These are phyloP conservation scores for Fusarium gaditjirri DNA, from an alignment of 2,329 filamentous ascomycete species.

Conservation along the genomic window DNA sequence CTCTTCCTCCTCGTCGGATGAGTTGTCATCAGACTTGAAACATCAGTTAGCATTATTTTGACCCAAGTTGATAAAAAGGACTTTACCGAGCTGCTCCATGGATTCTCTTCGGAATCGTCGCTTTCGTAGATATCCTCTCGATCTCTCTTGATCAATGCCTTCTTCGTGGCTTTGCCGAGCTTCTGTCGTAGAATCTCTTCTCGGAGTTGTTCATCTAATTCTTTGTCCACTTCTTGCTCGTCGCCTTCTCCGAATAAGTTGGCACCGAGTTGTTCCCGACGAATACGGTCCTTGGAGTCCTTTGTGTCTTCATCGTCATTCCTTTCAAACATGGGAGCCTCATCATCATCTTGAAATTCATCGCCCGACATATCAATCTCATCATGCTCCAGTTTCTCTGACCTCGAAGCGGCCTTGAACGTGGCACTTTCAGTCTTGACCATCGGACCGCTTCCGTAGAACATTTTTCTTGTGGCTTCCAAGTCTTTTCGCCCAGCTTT, in stretches of 20 bases:
- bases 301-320: conserved; percentile 86
- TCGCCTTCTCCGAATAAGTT: conserved; percentile 80
- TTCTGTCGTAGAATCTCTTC: conserved; percentile 76
- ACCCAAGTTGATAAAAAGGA: not conserved
- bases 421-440: conserved; percentile 76
- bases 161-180: conserved; percentile 80
- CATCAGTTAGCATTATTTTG: conserved; percentile 32
- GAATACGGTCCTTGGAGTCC: conserved; percentile 76
- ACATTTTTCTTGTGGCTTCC: conserved; percentile 64
- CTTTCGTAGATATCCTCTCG: conserved; percentile 88
- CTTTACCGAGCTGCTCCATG: conserved; percentile 54
- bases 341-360: conserved; percentile 90
- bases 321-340: conserved; percentile 77
- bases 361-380: conserved; percentile 75
- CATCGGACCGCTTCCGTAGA: conserved; percentile 65
- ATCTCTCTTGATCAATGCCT: conserved; percentile 85
- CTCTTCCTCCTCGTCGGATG: conserved; percentile 52
- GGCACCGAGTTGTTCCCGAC: conserved; percentile 84
- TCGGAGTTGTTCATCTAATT: conserved; percentile 75
- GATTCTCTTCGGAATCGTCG: conserved; percentile 63
- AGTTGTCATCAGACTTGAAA: conserved; percentile 60
- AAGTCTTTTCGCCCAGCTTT: conserved; percentile 67
- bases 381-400: conserved; percentile 75
- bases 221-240: conserved; percentile 78
- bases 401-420: conserved; percentile 68